Evolutionary conservation across 2,329 filamentous ascomycete species (phyloP), one percentile per base, ranked within the genome.

Genomic region (Pestalotiopsis sp.): DNA sequence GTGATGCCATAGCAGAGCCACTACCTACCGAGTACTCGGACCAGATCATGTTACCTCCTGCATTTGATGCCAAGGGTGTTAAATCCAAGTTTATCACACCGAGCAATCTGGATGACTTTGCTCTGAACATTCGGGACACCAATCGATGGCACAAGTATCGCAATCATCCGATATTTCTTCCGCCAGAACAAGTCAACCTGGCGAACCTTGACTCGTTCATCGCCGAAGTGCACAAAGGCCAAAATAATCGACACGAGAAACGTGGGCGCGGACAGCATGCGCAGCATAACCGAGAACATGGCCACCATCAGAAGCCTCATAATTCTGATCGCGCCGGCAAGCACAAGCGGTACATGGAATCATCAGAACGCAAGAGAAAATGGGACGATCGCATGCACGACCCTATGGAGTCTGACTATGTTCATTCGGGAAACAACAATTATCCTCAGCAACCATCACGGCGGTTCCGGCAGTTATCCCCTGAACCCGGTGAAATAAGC

Each of bases 41-140:
- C 14, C 73, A 75, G 4, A 71, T 77, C 45, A 77, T 78, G 70
- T 74, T 77, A 63, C 77, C 77, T 20, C 76, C 75, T 3, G 73
- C 75, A 17, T 78, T 75, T 63, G 74, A 73, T 66, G 76, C 75
- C 14, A 74, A 74, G 38, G 71, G 70, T 36, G 71, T 79, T n/a
- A 77, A 75, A 40, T 78, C 77, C 13, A 73, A 71, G 66, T 78
- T 76, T 52, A 73, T 78, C 31, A 78, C 73, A 6, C 65, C 72
- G 17, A 68, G 68, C 4, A 79, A 78, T 58, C 68, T 78, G 0
- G 77, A 79, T 52, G 77, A 78, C 49, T 79, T 78, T 58, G 71
- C 77, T 1, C 68, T 75, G 66, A 75, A 73, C 57, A 68, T 78
- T 60, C 75, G 77, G 17, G 74, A 79, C 56, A 78, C 77, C 9